Evolutionary conservation across 306 rosid species (phyloP).

Genomic region (Inga leiocalycina): DNA sequence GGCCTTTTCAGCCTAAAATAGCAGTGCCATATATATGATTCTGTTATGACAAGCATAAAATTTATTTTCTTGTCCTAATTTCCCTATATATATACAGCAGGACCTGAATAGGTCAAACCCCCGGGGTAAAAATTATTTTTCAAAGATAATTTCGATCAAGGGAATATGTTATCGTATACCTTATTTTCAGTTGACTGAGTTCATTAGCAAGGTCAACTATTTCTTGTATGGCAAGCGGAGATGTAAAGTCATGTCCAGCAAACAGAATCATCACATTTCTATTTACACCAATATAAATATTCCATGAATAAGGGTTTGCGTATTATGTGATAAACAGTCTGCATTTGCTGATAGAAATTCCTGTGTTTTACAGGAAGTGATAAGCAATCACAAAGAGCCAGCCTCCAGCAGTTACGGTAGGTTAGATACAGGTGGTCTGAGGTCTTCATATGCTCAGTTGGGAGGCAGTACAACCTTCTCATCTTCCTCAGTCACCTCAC

Average conservation of each 20-base stretch:
- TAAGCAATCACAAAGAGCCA: slow-evolving; percentile 68
- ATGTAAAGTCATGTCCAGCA: background rate
- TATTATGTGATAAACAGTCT: background rate
- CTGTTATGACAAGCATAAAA: slow-evolving; percentile 14
- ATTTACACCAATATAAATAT: background rate
- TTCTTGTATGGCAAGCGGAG: background rate
- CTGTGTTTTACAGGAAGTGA: slow-evolving; percentile 67
- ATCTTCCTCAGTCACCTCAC: slow-evolving; percentile 67
- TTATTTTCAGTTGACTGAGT: slow-evolving; percentile 4
- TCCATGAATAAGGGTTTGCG: slow-evolving; percentile 9
- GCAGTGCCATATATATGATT: background rate
- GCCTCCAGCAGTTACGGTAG: slow-evolving; percentile 62
- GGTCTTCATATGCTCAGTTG: slow-evolving; percentile 76
- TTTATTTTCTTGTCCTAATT: background rate
- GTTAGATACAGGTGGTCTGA: slow-evolving; percentile 59
- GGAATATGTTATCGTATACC: background rate
- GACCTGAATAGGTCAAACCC: slow-evolving; percentile 18
- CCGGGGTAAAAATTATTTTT: background rate
- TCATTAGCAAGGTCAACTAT: background rate
- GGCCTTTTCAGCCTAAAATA: slow-evolving; percentile 1
- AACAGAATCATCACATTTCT: slow-evolving; percentile 7
- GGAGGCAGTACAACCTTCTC: slow-evolving; percentile 65
- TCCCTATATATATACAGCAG: background rate
- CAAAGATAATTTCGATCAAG: background rate
- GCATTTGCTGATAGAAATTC: slow-evolving; percentile 30